Conservation (phyloP, 2,329 filamentous ascomycete species). For the Camillea tinctor region DNA sequence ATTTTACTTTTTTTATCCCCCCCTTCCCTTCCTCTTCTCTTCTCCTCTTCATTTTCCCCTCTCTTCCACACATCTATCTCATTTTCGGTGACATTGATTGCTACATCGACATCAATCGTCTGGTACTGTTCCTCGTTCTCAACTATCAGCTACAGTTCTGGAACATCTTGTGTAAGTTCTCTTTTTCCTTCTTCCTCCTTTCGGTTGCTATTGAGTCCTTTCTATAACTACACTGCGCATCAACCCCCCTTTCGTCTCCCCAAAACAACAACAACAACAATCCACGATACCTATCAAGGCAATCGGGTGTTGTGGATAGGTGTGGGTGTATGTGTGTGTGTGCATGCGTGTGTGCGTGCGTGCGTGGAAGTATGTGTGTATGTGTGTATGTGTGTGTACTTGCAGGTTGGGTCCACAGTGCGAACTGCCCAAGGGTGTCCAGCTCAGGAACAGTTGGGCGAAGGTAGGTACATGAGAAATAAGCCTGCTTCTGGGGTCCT, state of each 20-base stretch:
- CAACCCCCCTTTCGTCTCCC: not conserved
- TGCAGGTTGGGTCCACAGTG: not conserved
- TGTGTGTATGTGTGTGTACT: not conserved
- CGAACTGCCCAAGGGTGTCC: not conserved
- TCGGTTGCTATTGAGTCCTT: not conserved
- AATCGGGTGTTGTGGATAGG: not conserved
- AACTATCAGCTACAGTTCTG: not conserved
- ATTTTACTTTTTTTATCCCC: too few species aligned
- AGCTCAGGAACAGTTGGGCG: slow-evolving; percentile 3
- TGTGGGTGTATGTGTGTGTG: not conserved
- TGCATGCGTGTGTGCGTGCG: not conserved
- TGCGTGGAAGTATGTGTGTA: not conserved
- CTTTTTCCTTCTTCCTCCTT: not conserved
- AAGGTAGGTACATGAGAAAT: slow-evolving; percentile 14
- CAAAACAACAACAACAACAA: not conserved
- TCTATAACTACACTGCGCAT: not conserved
- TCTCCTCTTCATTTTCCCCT: not conserved
- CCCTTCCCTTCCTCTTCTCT: not conserved
- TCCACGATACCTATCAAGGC: not conserved
- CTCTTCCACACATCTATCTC: slow-evolving; percentile 7
- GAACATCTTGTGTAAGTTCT: not conserved
- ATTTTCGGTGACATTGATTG: not conserved
- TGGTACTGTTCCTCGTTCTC: not conserved
- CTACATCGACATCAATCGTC: not conserved
- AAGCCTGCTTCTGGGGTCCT: slow-evolving; percentile 16